These are phyloP conservation scores for Nadsonia starkeyi-henricii DNA, from an alignment of 1,139 yeast species.

Conservation along the genomic window DNA sequence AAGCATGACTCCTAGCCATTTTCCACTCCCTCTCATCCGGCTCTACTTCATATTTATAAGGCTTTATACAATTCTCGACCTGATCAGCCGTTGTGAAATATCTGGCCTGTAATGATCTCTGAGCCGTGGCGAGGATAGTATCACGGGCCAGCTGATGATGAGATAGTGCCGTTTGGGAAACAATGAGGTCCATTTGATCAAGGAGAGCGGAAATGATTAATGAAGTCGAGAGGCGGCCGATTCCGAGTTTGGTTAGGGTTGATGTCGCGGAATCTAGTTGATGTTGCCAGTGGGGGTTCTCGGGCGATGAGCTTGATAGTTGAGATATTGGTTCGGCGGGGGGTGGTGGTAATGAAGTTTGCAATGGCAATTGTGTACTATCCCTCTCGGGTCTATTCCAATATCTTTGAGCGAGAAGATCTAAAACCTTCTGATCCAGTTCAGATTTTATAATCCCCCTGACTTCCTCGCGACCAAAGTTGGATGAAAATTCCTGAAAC, in stretches of 20 bases:
- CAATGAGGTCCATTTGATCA: conserved; percentile 62
- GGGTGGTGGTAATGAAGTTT: neutral
- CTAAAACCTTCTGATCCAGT: conserved; percentile 78
- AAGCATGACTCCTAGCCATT: conserved; percentile 65
- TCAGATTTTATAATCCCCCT: conserved; percentile 67
- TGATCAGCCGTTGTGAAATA: conserved; percentile 93
- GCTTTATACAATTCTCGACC: conserved; percentile 95
- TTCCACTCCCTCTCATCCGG: conserved; percentile 93
- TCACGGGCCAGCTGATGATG: conserved; percentile 76
- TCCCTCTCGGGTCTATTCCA: conserved; percentile 55
- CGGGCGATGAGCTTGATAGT: conserved; percentile 37
- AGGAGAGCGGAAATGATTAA: conserved; percentile 69
- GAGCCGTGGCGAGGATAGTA: conserved; percentile 76
- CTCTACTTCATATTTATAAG: conserved; percentile 93
- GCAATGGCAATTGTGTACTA: conserved; percentile 1
- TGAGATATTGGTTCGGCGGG: conserved; percentile 30
- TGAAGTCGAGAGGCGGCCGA: conserved; percentile 79
- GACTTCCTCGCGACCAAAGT: conserved; percentile 72
- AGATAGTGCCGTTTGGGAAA: conserved; percentile 58
- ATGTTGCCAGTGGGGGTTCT: conserved; percentile 76
- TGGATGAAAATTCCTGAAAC: conserved; percentile 72
- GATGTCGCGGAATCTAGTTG: conserved; percentile 76
- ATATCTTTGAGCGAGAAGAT: conserved; percentile 74
- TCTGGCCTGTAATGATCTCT: conserved; percentile 58
- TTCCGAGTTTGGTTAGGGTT: conserved; percentile 77